phyloP scores from a whole-genome alignment of 495 filamentous ascomycete genomes.

The Pseudoneurospora amorphoporcata region DNA sequence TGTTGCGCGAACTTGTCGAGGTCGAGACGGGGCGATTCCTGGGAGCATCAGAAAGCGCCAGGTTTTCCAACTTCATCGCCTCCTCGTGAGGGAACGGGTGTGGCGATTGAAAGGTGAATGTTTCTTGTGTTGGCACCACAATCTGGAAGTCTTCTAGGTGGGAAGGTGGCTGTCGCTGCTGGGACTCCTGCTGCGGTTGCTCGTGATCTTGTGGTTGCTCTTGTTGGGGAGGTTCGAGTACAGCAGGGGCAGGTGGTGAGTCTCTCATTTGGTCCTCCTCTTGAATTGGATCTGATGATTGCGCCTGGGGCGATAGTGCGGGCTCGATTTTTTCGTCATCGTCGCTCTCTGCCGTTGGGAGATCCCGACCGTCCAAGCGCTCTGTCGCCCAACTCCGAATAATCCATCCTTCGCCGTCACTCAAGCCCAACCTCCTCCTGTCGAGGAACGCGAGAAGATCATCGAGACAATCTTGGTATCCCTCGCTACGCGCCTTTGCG shows the following conservation, averaged over 20 bases:
- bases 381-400: slow-evolving; percentile 81
- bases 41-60: slow-evolving; percentile 38
- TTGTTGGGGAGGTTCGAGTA: slow-evolving; percentile 6
- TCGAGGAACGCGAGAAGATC: slow-evolving; percentile 80
- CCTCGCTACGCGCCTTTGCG: slow-evolving; percentile 59
- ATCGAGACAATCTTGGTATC: slow-evolving; percentile 91
- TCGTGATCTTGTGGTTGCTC: slow-evolving; percentile 6
- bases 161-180: slow-evolving; percentile 16
- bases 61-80: slow-evolving; percentile 47
- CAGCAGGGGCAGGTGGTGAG: slow-evolving; percentile 21
- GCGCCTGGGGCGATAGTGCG: slow-evolving; percentile 50
- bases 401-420: slow-evolving; percentile 70
- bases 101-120: slow-evolving; percentile 64
- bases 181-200: slow-evolving; percentile 7
- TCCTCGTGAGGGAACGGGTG: slow-evolving; percentile 60
- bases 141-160: slow-evolving; percentile 25
- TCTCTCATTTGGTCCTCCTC: slow-evolving; percentile 38
- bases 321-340: slow-evolving; percentile 57
- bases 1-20: slow-evolving; percentile 42
- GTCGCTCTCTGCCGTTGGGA: slow-evolving; percentile 54
- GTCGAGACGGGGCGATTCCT: slow-evolving; percentile 28
- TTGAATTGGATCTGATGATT: slow-evolving; percentile 38
- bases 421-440: slow-evolving; percentile 61
- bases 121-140: slow-evolving; percentile 32
- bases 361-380: slow-evolving; percentile 52